Evolutionary conservation across 2,329 filamentous ascomycete species (phyloP).

Genomic region (Fusarium euwallaceae): DNA sequence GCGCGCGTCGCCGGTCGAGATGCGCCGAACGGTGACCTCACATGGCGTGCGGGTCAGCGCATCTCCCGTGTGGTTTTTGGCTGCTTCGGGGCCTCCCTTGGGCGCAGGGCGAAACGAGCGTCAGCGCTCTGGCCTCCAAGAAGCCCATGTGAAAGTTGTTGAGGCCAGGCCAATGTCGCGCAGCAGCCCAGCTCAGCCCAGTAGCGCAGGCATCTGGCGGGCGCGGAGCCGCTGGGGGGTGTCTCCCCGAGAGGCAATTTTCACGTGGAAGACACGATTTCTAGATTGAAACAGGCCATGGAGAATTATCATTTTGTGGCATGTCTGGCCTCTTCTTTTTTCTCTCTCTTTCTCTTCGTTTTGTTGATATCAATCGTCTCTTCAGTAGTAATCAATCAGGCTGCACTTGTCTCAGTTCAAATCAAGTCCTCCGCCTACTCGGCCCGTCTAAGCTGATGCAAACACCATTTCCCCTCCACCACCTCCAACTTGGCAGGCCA

Average conservation of each 20-base stretch:
- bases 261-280: slow-evolving; percentile 9
- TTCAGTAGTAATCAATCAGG: neutral
- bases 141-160: slow-evolving; percentile 32
- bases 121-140: slow-evolving; percentile 13
- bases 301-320: neutral
- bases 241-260: neutral
- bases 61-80: slow-evolving; percentile 23
- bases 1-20: slow-evolving; percentile 30
- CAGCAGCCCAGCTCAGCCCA: neutral
- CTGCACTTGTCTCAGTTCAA: neutral
- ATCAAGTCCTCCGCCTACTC: neutral
- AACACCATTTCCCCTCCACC: neutral
- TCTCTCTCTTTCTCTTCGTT: neutral
- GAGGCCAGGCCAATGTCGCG: slow-evolving; percentile 13
- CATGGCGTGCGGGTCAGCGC: slow-evolving; percentile 39
- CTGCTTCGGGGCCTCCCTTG: neutral
- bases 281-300: neutral
- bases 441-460: slow-evolving; percentile 7
- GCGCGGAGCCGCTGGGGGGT: slow-evolving; percentile 1
- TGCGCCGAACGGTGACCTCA: slow-evolving; percentile 36
- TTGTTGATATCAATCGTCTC: neutral
- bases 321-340: neutral
- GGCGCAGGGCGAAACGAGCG: slow-evolving; percentile 2
- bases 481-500: neutral
- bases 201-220: slow-evolving; percentile 2